These are phyloP conservation scores for Pseudogymnoascus sp. DNA, from an alignment of 2,329 filamentous ascomycete genomes.

Conservation along the genomic window DNA sequence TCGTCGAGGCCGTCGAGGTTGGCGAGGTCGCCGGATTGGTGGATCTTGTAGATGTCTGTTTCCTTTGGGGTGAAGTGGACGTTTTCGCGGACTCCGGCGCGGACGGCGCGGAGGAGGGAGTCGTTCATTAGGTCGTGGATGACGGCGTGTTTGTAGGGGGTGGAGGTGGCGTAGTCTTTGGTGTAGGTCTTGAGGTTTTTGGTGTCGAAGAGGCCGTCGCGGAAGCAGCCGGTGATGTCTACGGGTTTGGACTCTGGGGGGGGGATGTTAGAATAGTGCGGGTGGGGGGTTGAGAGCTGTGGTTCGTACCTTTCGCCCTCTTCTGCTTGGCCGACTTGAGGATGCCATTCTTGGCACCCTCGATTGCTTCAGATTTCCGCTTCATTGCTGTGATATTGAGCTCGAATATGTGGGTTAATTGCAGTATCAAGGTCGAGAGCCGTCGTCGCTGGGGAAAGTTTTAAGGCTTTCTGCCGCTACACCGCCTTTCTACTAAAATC, in stretches of 20 bases:
- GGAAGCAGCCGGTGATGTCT: conserved; percentile 54
- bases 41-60: conserved; percentile 99
- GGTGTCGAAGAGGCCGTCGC: conserved; percentile 58
- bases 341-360: conserved; percentile 3
- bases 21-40: conserved; percentile 94
- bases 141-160: conserved; percentile 85
- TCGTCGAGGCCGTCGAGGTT: conserved; percentile 93
- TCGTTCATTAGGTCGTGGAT: conserved; percentile 77
- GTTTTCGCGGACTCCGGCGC: conserved; percentile 80
- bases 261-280: neutral
- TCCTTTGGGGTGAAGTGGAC: conserved; percentile 97
- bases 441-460: neutral
- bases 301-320: conserved; percentile 2
- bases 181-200: conserved; percentile 53
- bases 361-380: conserved; percentile 2
- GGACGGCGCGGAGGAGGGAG: conserved; percentile 74
- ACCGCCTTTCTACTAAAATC: conserved; percentile 4
- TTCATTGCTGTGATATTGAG: conserved; percentile 1
- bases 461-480: conserved; percentile 9
- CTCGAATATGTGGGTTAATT: neutral
- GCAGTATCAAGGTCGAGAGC: neutral
- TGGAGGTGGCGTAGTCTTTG: conserved; percentile 54
- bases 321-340: neutral
- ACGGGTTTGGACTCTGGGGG: conserved; percentile 22
- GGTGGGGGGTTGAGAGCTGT: neutral